Evolutionary conservation across 257 asterid genomes (phyloP).

Genomic region (Nyctanthes arbortristis): DNA sequence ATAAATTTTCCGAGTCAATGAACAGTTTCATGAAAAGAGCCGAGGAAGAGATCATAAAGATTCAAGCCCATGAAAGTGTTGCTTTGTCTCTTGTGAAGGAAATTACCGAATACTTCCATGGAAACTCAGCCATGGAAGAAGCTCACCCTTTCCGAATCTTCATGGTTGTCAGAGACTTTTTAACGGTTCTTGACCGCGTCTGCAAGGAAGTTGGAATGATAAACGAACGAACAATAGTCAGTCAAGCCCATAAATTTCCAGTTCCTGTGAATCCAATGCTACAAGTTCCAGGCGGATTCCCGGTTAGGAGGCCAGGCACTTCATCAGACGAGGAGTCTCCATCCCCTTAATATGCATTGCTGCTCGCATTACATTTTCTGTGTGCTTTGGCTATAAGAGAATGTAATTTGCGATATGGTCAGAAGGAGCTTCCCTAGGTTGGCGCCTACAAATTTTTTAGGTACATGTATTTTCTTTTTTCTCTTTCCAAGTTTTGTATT

Average conservation of each 20-base stretch:
- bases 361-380: conserved; percentile 14
- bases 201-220: conserved; percentile 93
- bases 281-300: conserved; percentile 45
- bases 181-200: conserved; percentile 74
- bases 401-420: conserved; percentile 34
- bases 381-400: conserved; percentile 21
- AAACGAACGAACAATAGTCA: conserved; percentile 72
- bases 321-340: conserved; percentile 56
- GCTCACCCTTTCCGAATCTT: conserved; percentile 95
- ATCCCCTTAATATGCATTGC: conserved; percentile 26
- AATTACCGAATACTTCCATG: conserved; percentile 93
- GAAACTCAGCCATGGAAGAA: conserved; percentile 86
- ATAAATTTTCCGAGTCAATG: conserved; percentile 53
- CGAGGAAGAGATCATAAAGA: conserved; percentile 76
- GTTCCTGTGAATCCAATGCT: conserved; percentile 89
- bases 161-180: conserved; percentile 88
- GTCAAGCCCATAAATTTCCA: conserved; percentile 78
- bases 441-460: conserved; percentile 26
- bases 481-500: conserved; percentile 41
- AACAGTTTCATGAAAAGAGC: conserved; percentile 53
- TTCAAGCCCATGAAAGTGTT: conserved; percentile 85
- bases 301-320: conserved; percentile 34
- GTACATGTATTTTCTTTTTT: conserved; percentile 28
- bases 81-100: conserved; percentile 84
- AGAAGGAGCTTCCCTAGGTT: conserved; percentile 37